A percentile compares a stretch with the other conserved stretches of the same genome.
Conservation (phyloP, 129 eudicot genomes). For the Pulicaria dysenterica region DNA sequence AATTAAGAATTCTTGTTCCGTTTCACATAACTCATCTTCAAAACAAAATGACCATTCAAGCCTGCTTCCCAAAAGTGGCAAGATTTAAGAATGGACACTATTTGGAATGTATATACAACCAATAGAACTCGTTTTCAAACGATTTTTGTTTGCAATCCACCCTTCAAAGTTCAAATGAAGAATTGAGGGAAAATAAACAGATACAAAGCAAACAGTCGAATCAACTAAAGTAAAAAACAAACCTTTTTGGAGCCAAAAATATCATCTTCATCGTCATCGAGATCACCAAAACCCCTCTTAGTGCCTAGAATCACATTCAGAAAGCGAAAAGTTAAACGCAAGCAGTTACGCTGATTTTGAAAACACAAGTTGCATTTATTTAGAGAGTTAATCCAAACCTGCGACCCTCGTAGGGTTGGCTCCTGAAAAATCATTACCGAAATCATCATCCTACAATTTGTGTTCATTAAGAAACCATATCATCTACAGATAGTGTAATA, state of each 20-base stretch:
- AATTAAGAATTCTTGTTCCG: background rate
- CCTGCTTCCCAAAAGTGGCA: no score
- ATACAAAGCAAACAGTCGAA: background rate
- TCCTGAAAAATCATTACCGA: constrained; percentile 85
- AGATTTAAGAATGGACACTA: no score
- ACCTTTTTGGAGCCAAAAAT: constrained; percentile 83
- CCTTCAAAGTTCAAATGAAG: background rate
- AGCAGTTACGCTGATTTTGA: background rate
- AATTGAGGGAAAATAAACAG: background rate
- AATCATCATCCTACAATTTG: constrained; percentile 73
- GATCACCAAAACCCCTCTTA: constrained; percentile 80
- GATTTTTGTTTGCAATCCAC: constrained; percentile 3
- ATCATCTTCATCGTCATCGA: constrained; percentile 89
- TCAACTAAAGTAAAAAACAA: background rate
- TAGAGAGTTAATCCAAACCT: constrained; percentile 45
- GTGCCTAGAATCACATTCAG: constrained; percentile 44
- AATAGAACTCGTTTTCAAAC: background rate
- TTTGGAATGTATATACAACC: no score
- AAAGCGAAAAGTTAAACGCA: constrained; percentile 10
- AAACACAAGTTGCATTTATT: background rate
- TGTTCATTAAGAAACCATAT: constrained; percentile 5
- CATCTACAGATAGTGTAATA: background rate
- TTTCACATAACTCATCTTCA: no score
- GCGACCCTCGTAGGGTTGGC: constrained; percentile 46
- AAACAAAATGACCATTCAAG: no score